Evolutionary conservation across 2,329 filamentous ascomycete species (phyloP).

Genomic region (Alternaria rosae): DNA sequence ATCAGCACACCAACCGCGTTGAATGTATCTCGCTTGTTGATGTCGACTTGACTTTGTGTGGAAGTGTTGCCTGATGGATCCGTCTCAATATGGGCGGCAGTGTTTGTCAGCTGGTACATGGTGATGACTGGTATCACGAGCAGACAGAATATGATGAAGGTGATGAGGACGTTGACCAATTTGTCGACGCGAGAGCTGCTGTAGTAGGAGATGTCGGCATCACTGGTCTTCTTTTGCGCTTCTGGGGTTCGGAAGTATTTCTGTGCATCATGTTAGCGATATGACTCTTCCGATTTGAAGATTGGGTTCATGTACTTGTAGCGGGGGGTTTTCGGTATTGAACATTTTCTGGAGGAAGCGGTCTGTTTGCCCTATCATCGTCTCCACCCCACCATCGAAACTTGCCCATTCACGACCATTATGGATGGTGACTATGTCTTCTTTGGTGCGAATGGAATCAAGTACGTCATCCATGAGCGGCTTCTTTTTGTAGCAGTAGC

Average conservation of each 20-base stretch:
- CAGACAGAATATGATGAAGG: constrained; percentile 53
- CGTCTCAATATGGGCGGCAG: not conserved
- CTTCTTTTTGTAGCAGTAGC: constrained; percentile 47
- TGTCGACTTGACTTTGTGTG: not conserved
- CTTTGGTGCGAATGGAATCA: constrained; percentile 50
- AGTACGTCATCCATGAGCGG: constrained; percentile 48
- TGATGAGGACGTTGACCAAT: constrained; percentile 53
- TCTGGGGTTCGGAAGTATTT: constrained; percentile 51
- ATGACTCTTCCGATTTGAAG: not conserved
- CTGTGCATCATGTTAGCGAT: constrained; percentile 21
- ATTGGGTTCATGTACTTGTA: constrained; percentile 26
- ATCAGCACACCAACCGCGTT: constrained; percentile 53
- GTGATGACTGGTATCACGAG: constrained; percentile 52
- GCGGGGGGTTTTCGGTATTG: constrained; percentile 26
- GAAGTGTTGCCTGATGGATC: not conserved
- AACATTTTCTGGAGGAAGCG: constrained; percentile 32
- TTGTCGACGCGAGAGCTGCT: constrained; percentile 48
- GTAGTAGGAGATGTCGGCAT: constrained; percentile 48
- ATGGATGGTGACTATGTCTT: constrained; percentile 52
- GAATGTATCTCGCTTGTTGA: constrained; percentile 41
- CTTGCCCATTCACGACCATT: constrained; percentile 52
- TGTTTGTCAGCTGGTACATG: constrained; percentile 50
- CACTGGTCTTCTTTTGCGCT: constrained; percentile 47
- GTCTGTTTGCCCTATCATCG: constrained; percentile 38
- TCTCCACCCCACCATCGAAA: constrained; percentile 52